Base-by-base conservation (phyloP, 495 filamentous ascomycete species). In the Penicillium waksmanii region DNA sequence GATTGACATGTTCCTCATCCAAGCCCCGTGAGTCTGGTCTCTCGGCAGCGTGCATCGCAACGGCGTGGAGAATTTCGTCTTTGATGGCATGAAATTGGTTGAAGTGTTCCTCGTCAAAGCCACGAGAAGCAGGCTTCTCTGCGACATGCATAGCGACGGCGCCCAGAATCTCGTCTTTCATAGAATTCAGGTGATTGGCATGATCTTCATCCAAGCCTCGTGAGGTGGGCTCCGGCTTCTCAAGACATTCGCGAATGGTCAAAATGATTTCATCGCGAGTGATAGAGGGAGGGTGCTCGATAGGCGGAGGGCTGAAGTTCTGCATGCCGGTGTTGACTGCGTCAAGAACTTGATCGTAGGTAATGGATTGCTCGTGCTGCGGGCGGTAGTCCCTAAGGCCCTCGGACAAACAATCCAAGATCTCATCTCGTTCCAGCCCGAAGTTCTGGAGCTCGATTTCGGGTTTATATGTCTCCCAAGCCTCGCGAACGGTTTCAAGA, bases 401-500 rank as follows among this genome's bases (percentile, higher is more conserved):
- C 70, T 97, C 89, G 58, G 87, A 83, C 21, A 97, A 79, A 62
- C 90, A 93, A 31, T 89, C 85, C 1, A 97, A 81, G 31, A 97
- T 88, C 62, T 97, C 93, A 19, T 96, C 91, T 7, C 91, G 82
- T 65, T 96, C 92, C 8, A 97, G 77, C 8, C 92, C 93, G 58
- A 93, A 91, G 65, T 96, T 91, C 63, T 96, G 87, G 12, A 96
- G 75, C 64, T 94, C 89, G 40, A 97, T 92, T 60, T 97, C 90
- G 1, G 93, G 93, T 71, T 94, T 93, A 73, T 93, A 96, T 5
- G 85, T 88, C 65, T 96, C 92, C 87, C 90, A 96, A 3, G 90
- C 92, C 54, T 96, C 92, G 54, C 86, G 85, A 6, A 97, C 89
- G 0, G 92, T 91, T 1, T 90, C 85, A 0, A 97, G 77, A 33